Evolutionary conservation across 305 asterid species (phyloP), one percentile per base, ranked within the genome.

Genomic region (Galium porrigens): DNA sequence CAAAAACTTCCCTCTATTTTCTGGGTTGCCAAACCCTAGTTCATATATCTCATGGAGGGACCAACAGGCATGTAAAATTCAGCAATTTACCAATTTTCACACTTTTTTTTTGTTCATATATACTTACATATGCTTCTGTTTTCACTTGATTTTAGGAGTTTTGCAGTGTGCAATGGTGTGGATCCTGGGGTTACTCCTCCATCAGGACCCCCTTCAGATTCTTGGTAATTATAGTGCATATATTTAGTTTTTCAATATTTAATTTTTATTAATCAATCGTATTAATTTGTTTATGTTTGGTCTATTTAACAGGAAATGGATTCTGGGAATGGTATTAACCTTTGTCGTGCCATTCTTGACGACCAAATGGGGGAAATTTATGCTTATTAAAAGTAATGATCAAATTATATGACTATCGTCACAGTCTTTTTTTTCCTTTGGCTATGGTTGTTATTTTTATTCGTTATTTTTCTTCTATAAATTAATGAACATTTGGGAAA

Each of bases 351-450:
- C 97, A 0, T 77, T 86, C 48, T 76, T 86, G 72, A 71, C 77
- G 30, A 72, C 61, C 77, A 90, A 81, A 81, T 83, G 75, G 85
- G 96, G 94, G 11, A 77, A 90, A 18, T 59, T 87, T 2, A 63
- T 84, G 83, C 78, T 76, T 27, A 27, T 86, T 17, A 83, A 83
- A 72, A 78, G 96, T 86, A 79, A 77, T 9, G 14, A 52, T 52
- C 29, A 22, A 22, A 22, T 22, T 42, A 14, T 11, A 11, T 42
- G n/a, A 3, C 46, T 0, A 41, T 9, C 15, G 3, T 42, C 2
- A 11, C 12, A 8, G 46, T 48, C 56, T 6, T 2, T 41, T 2
- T 41, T 22, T 49, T 8, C 33, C 0, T 27, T 27, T 44, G 15
- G 25, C 11, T 12, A 30, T 4, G 11, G 3, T 17, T 8, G 3